Evolutionary conservation across 2,329 filamentous ascomycete genomes (phyloP).

Genomic region (Aspergillus sp.): DNA sequence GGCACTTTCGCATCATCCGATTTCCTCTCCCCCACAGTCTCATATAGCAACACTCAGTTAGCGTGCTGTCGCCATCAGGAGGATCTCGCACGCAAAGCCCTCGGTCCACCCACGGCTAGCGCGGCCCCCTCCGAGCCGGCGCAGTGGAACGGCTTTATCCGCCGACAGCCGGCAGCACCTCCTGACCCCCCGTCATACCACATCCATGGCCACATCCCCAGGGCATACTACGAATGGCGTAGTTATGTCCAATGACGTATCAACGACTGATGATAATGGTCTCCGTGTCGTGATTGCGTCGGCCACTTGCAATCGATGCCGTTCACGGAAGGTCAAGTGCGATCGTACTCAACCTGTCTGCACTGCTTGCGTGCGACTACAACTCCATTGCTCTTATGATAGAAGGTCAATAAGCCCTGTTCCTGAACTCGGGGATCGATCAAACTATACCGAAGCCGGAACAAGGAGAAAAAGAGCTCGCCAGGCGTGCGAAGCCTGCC

Average conservation of each 20-base stretch:
- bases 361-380: neutral
- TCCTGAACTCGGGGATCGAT: neutral
- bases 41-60: neutral
- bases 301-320: neutral
- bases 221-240: no score
- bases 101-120: no score
- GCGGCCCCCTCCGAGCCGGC: neutral
- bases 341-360: neutral
- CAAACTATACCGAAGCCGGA: neutral
- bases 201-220: no score
- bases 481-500: neutral
- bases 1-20: no score
- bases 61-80: neutral
- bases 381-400: neutral
- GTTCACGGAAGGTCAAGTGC: conserved; percentile 1
- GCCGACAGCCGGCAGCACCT: no score
- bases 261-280: neutral
- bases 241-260: neutral
- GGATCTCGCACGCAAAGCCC: neutral
- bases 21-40: no score
- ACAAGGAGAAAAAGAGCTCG: neutral
- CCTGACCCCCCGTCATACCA: no score
- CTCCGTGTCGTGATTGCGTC: neutral
- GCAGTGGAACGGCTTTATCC: no score
- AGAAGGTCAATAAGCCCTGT: neutral